A percentile compares a stretch with the other conserved stretches of the same genome.
phyloP scores from a whole-genome alignment of 2,329 filamentous ascomycete genomes.

The Neofusicoccum parvum region DNA sequence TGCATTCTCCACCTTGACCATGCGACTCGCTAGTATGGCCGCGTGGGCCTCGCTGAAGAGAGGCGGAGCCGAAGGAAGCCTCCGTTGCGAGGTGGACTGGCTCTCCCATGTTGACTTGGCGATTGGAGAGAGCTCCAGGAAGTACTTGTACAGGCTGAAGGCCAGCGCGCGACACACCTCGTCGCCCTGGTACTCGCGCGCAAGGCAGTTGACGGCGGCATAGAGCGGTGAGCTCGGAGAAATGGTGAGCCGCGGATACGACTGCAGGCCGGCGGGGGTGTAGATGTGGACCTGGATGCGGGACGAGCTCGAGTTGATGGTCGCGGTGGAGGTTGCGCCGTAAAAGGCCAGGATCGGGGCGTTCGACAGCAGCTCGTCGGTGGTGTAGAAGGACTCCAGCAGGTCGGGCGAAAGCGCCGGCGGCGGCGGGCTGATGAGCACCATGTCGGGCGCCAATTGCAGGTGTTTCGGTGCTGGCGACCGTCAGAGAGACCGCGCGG shows the following conservation, averaged over 20 bases:
- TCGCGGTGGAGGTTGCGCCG: slow-evolving; percentile 84
- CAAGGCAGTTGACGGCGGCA: slow-evolving; percentile 83
- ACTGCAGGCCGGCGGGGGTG: slow-evolving; percentile 83
- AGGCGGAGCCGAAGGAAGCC: slow-evolving; percentile 64
- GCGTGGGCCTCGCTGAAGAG: slow-evolving; percentile 92
- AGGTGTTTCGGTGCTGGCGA: slow-evolving; percentile 15
- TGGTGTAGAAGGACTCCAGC: slow-evolving; percentile 85
- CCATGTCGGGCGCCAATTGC: slow-evolving; percentile 61
- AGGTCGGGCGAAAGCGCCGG: slow-evolving; percentile 75
- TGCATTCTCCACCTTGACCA: slow-evolving; percentile 79
- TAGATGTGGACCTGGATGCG: slow-evolving; percentile 94
- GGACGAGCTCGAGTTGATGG: slow-evolving; percentile 84
- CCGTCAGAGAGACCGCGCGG: slow-evolving; percentile 16
- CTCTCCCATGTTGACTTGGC: slow-evolving; percentile 72
- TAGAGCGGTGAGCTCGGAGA: slow-evolving; percentile 93
- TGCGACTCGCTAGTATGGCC: slow-evolving; percentile 81
- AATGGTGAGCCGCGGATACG: slow-evolving; percentile 87
- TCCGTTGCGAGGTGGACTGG: slow-evolving; percentile 54
- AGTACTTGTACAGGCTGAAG: slow-evolving; percentile 93
- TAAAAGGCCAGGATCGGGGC: slow-evolving; percentile 88
- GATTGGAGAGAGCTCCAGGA: slow-evolving; percentile 76
- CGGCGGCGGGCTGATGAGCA: slow-evolving; percentile 77
- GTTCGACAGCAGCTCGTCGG: slow-evolving; percentile 80
- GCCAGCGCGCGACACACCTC: slow-evolving; percentile 89
- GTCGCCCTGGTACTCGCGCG: slow-evolving; percentile 92